These are phyloP conservation scores for Diplotaxis tenuifolia DNA, from an alignment of 345 rosid species.

Conservation along the genomic window DNA sequence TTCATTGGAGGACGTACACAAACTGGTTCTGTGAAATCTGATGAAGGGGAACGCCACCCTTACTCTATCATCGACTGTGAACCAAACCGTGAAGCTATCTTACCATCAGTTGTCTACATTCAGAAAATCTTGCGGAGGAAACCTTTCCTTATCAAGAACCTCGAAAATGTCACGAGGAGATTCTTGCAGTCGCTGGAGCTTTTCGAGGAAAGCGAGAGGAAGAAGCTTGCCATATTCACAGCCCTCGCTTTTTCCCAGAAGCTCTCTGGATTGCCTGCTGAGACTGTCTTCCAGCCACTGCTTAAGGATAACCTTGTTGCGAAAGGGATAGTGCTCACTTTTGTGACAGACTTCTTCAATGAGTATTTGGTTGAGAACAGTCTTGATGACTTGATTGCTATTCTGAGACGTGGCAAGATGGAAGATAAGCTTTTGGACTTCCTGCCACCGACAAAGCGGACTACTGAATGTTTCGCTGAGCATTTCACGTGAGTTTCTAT, in stretches of 20 bases:
- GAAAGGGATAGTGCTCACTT: constrained; percentile 96
- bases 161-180: constrained; percentile 90
- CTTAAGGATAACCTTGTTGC: constrained; percentile 98
- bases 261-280: constrained; percentile 94
- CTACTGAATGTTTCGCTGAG: constrained; percentile 86
- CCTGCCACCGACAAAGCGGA: constrained; percentile 76
- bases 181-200: constrained; percentile 97
- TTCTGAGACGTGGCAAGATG: constrained; percentile 91
- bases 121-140: constrained; percentile 87
- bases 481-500: constrained; percentile 81
- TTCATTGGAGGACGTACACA: constrained; percentile 99
- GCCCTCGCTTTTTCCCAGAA: constrained; percentile 99
- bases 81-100: constrained; percentile 71
- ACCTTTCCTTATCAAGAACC: constrained; percentile 95
- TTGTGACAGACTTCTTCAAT: constrained; percentile 93
- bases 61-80: constrained; percentile 87
- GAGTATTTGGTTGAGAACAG: constrained; percentile 93
- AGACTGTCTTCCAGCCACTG: constrained; percentile 95
- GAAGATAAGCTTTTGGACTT: constrained; percentile 87
- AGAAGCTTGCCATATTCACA: constrained; percentile 95
- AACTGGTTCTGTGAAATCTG: constrained; percentile 92
- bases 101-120: constrained; percentile 83
- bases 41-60: constrained; percentile 96
- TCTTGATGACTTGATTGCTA: constrained; percentile 88
- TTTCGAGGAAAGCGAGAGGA: constrained; percentile 94